Conservation (phyloP, 768 basidiomycete species). For the Pluteus cervinus region DNA sequence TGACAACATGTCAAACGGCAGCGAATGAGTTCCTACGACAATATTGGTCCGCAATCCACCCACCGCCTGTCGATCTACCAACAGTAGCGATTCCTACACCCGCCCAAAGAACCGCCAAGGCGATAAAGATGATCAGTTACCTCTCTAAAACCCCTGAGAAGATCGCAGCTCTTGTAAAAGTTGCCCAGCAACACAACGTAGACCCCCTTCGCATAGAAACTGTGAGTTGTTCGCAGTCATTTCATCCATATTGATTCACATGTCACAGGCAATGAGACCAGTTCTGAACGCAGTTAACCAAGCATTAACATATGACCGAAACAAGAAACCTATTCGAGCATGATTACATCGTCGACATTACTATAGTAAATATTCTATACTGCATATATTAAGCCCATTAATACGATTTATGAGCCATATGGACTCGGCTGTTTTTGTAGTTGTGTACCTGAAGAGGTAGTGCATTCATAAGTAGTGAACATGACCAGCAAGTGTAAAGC, state of each 20-base stretch:
- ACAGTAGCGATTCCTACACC: constrained; percentile 46
- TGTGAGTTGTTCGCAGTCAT: constrained; percentile 34
- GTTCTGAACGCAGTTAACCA: constrained; percentile 67
- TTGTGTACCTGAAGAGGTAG: constrained; percentile 41
- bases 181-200: constrained; percentile 54
- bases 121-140: constrained; percentile 84
- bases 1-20: constrained; percentile 87
- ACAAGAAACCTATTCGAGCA: constrained; percentile 26
- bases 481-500: constrained; percentile 77
- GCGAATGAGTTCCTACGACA: constrained; percentile 96
- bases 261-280: constrained; percentile 66
- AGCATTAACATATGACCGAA: constrained; percentile 57
- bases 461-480: constrained; percentile 73
- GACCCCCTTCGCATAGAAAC: constrained; percentile 57
- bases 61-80: constrained; percentile 55
- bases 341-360: constrained; percentile 6
- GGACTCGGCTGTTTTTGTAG: constrained; percentile 49
- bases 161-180: constrained; percentile 67
- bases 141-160: constrained; percentile 77
- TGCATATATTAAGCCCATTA: constrained; percentile 9
- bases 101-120: constrained; percentile 70
- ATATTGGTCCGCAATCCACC: constrained; percentile 88
- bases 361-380: constrained; percentile 10
- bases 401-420: constrained; percentile 20
- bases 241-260: constrained; percentile 1